Evolutionary conservation across 441 rosid genomes (phyloP).

Genomic region (Macaranga tanarius): DNA sequence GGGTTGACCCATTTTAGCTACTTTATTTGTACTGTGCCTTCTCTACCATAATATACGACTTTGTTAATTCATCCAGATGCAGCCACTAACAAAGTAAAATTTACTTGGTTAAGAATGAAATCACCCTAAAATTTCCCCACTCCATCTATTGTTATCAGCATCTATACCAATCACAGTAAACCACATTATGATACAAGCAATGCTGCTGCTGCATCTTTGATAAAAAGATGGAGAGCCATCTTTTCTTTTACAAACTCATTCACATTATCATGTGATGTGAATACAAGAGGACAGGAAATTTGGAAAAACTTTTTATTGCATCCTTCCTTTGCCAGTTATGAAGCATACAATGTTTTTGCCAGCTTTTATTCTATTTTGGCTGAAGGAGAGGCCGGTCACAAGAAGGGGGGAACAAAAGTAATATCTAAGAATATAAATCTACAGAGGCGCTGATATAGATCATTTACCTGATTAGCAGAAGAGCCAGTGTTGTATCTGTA

Average conservation of each 20-base stretch:
- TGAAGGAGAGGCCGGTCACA: not conserved
- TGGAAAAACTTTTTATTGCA: not conserved
- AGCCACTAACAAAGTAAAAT: not conserved
- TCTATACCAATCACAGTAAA: not conserved
- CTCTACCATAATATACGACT: not conserved
- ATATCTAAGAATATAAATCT: not conserved
- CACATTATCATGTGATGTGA: not conserved
- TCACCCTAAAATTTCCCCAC: not conserved
- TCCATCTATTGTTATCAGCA: not conserved
- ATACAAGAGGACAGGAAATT: not conserved
- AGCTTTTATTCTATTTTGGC: not conserved
- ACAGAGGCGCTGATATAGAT: not conserved
- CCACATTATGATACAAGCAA: not conserved
- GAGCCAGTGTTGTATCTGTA: conserved; percentile 61
- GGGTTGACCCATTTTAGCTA: not conserved
- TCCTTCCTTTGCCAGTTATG: not conserved
- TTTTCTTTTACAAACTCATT: not conserved
- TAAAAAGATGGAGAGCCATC: not conserved
- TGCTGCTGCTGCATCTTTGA: conserved; percentile 7
- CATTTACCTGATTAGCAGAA: conserved; percentile 55
- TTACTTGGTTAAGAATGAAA: not conserved
- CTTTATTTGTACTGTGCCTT: not conserved
- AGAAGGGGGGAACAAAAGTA: too few relatives aligned
- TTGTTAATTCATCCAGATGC: not conserved
- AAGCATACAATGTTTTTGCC: too few relatives aligned